phyloP scores from a whole-genome alignment of 805 yeast genomes.

The Lipomyces sp. region DNA sequence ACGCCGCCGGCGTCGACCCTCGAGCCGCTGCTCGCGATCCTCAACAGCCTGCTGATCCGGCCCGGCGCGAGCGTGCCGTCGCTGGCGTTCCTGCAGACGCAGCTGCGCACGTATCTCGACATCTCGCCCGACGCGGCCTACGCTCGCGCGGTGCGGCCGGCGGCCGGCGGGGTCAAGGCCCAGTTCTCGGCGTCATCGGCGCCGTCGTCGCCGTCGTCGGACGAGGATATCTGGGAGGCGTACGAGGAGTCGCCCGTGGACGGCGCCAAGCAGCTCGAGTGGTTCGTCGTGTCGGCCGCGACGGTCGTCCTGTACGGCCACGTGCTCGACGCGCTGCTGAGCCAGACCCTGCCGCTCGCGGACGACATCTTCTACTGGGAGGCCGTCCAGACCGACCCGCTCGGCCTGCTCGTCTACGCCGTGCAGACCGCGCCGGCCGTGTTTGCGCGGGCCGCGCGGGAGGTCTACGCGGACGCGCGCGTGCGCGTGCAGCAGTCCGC shows the following conservation, averaged over 20 bases:
- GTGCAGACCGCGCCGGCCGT: constrained; percentile 37
- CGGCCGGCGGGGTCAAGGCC: neutral
- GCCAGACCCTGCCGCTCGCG: constrained; percentile 44
- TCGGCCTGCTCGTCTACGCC: constrained; percentile 40
- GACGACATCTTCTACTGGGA: constrained; percentile 52
- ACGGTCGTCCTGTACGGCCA: constrained; percentile 40
- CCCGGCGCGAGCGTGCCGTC: constrained; percentile 18
- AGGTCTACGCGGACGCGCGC: neutral
- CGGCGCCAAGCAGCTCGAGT: constrained; percentile 31
- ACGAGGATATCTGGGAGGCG: constrained; percentile 6
- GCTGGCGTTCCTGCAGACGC: constrained; percentile 2
- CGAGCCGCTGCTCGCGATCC: constrained; percentile 15
- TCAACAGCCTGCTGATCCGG: constrained; percentile 16
- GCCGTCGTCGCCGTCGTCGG: neutral
- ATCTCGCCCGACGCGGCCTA: constrained; percentile 2
- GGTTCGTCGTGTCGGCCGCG: constrained; percentile 37
- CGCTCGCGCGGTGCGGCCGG: neutral
- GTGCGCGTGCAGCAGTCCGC: neutral
- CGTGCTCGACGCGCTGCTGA: constrained; percentile 39
- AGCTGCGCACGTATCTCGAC: constrained; percentile 6
- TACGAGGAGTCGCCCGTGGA: constrained; percentile 9
- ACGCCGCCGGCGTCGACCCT: neutral
- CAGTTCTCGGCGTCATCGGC: neutral
- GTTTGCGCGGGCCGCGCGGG: neutral
- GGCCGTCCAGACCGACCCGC: constrained; percentile 37